These are phyloP conservation scores for Geoglossum cookeanum DNA, from an alignment of 2,329 filamentous ascomycete genomes.

Conservation along the genomic window DNA sequence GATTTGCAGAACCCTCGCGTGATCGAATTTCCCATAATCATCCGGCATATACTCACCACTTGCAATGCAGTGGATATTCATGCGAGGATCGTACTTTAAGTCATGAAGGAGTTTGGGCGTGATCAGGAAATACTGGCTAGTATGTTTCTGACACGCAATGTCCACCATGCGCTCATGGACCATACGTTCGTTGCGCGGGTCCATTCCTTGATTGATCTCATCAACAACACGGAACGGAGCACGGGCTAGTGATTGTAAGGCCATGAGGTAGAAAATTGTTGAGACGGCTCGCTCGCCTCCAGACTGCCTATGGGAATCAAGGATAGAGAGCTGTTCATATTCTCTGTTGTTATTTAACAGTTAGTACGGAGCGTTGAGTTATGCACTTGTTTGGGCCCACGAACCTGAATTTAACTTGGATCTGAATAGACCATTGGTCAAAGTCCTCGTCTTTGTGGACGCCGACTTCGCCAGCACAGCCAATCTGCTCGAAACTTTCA, in stretches of 20 bases:
- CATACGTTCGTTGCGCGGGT: constrained; percentile 93
- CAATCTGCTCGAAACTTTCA: constrained; percentile 86
- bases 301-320: constrained; percentile 85
- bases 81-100: constrained; percentile 69
- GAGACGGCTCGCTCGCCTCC: constrained; percentile 91
- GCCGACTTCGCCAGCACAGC: constrained; percentile 76
- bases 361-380: constrained; percentile 3
- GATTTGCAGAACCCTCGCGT: not conserved
- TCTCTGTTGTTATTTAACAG: constrained; percentile 27
- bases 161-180: constrained; percentile 97
- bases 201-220: constrained; percentile 99
- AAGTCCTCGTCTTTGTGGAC: constrained; percentile 80
- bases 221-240: constrained; percentile 96
- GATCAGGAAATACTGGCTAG: constrained; percentile 82
- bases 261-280: constrained; percentile 98
- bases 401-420: constrained; percentile 86
- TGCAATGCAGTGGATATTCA: constrained; percentile 87
- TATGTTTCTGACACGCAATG: constrained; percentile 73
- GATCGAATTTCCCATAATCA: constrained; percentile 12
- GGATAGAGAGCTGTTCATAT: constrained; percentile 62
- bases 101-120: constrained; percentile 84
- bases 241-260: constrained; percentile 78
- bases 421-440: constrained; percentile 81
- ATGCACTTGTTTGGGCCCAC: not conserved
- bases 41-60: constrained; percentile 50